Base-by-base conservation (phyloP, 371 early-diverging fungal species). In the Dinochytrium kinnereticum region DNA sequence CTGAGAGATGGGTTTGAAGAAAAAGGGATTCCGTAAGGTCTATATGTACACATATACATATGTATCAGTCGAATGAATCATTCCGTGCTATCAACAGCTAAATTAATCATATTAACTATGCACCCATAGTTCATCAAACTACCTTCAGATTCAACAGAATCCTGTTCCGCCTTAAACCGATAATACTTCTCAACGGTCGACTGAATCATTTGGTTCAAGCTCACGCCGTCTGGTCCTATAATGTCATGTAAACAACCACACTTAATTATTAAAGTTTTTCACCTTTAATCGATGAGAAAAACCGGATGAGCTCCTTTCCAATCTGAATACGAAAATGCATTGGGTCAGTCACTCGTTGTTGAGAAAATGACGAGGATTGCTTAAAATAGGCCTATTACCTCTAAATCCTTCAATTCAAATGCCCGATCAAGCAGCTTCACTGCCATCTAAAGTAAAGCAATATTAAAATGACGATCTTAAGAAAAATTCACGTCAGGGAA, bases 201-300 rank as follows among this genome's bases (percentile, higher is more conserved):
- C 26, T 39, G 24, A 15, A 67, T 64, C 33, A 51, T 69, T 21
- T 19, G 53, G 31, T 24, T 49, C 21, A 53, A 2, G 21, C 10
- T 55, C 24, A 3, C 59, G 30, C 61, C 73, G 31, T 76, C 70
- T 7, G 51, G 26, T 5, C 71, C 65, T 71, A 37, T 13, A 51
- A 31, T 10, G 31, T 3, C 44, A 2, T 24, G 33, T 34, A 36
- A 31, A 26, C 10, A 21, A 13, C 2, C 50, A 39, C 40, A 36
- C 30, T 68, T 50, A 31, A 50, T 66, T 40, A 55, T n/a, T n/a
- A n/a, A n/a, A n/a, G 26, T 26, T 67, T 61, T 86, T 80, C 80
- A 92, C 93, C 88, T 68, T 91, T 90, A 74, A 95, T 93, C 1
- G 91, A 91, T 50, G 88, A 88, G 30, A 94, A 84, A 80, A 95